Percentiles rank a stretch among this genome's conserved stretches.
Evolutionary conservation across 2,329 filamentous ascomycete species (phyloP).

Genomic region (Ophiostoma novo-ulmi): DNA sequence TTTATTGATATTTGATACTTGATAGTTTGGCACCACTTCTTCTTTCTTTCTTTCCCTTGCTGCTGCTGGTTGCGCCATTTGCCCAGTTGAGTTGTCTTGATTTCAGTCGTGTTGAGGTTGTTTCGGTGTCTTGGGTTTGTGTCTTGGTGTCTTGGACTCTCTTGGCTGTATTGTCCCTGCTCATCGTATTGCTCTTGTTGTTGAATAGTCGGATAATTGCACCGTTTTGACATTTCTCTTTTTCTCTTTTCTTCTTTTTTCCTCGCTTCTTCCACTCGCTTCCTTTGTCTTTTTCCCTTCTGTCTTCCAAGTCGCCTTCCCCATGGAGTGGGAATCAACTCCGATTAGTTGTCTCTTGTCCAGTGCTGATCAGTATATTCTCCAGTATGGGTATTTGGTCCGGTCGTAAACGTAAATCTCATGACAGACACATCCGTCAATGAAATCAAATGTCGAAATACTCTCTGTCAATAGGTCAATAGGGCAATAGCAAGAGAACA

Average conservation of each 20-base stretch:
- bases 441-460: not conserved
- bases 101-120: not conserved
- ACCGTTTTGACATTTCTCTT: not conserved
- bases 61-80: not conserved
- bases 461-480: not conserved
- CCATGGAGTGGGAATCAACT: not conserved
- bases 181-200: too few relatives aligned
- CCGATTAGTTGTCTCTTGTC: not conserved
- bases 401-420: not conserved
- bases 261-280: not conserved
- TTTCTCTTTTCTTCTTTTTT: not conserved
- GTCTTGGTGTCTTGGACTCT: conserved; percentile 2
- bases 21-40: not conserved
- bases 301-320: not conserved
- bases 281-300: not conserved
- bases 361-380: not conserved
- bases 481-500: not conserved
- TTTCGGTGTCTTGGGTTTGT: conserved; percentile 1
- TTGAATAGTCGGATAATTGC: too few relatives aligned
- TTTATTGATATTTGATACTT: not conserved
- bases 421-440: not conserved
- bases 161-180: not conserved
- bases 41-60: not conserved
- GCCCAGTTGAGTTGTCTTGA: conserved; percentile 1
- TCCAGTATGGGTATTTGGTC: not conserved